Base-by-base conservation (phyloP, 495 filamentous ascomycete genomes). In the Hypoxylon intermedium region DNA sequence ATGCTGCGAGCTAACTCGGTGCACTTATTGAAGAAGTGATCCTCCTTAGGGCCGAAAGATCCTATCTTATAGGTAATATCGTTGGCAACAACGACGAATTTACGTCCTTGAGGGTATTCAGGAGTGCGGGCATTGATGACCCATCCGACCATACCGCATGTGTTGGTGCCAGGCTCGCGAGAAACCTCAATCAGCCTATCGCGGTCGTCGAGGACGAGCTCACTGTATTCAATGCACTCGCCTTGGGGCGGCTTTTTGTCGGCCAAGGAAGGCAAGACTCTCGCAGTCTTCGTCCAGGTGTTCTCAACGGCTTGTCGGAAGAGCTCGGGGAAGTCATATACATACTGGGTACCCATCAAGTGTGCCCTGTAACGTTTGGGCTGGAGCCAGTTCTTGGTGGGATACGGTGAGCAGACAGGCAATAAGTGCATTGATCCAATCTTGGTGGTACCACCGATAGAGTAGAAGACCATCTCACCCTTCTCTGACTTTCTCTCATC, bases 331-430 rank as follows among this genome's bases (percentile, higher is more conserved):
- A 98, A 98, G 79, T 98, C 94, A 73, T 98, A 98, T 55, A 97
- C 95, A 65, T 97, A 98, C 73, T 98, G 94, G 13, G 94, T 98
- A 65, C 94, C 94, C 93, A 98, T 97, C 50, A 98, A 72, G 75
- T 98, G 94, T 45, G 94, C 94, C 86, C 95, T 98, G 87, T 98
- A 98, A 54, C 94, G 85, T 85, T 98, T 98, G 58, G 94, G 94
- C 78, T 98, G 94, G 60, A 98, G 81, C 88, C 93, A 96, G 72
- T 97, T 95, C 83, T 98, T 98, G 67, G 93, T 96, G 21, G 93
- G 89, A 77, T 98, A 98, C 18, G 94, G 94, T 6, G 94, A 91
- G 26, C 85, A 88, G 36, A 97, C 93, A 4, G 92, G 85, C 58
- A 92, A 83, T 73, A 98, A 79, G 70, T 98, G 94, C 90, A 98